Percentiles rank a stretch among this genome's conserved stretches.
phyloP scores from a whole-genome alignment of 2,329 filamentous ascomycete genomes.

The Westerdykella sp. region DNA sequence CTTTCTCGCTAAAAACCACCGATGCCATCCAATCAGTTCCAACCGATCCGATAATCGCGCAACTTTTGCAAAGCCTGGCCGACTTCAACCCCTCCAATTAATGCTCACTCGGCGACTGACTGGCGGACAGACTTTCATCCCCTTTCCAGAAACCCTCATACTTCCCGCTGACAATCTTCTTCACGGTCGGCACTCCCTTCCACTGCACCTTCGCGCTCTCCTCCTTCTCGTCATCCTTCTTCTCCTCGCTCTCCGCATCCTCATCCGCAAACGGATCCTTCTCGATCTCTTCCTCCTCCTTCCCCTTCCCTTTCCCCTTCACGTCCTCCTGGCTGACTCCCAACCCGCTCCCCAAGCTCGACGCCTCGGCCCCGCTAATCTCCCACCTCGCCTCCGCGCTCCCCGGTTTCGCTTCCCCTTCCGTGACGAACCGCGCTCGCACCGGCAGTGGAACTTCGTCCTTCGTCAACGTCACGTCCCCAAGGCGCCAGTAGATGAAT shows the following conservation, averaged over 20 bases:
- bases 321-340: slow-evolving; percentile 41
- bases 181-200: slow-evolving; percentile 31
- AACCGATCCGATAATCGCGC: too few species aligned
- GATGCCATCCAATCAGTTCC: too few species aligned
- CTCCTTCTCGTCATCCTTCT: slow-evolving; percentile 21
- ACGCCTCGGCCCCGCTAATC: slow-evolving; percentile 46
- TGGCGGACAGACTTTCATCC: too few species aligned
- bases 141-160: slow-evolving; percentile 11
- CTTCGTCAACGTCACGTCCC: slow-evolving; percentile 61
- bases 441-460: slow-evolving; percentile 63
- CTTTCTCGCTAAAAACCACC: too few species aligned
- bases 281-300: slow-evolving; percentile 37
- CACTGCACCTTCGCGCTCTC: slow-evolving; percentile 23
- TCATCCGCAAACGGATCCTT: slow-evolving; percentile 69
- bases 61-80: too few species aligned
- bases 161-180: slow-evolving; percentile 34
- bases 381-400: slow-evolving; percentile 83
- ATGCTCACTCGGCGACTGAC: too few species aligned
- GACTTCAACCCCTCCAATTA: too few species aligned
- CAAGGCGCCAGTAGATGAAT: slow-evolving; percentile 73
- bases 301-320: slow-evolving; percentile 30
- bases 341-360: slow-evolving; percentile 55
- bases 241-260: slow-evolving; percentile 30
- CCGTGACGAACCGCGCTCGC: slow-evolving; percentile 73
- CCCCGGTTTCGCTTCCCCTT: slow-evolving; percentile 64